These are phyloP conservation scores for Calonectria pseudoturangicola DNA, from an alignment of 2,329 filamentous ascomycete species.

Conservation along the genomic window DNA sequence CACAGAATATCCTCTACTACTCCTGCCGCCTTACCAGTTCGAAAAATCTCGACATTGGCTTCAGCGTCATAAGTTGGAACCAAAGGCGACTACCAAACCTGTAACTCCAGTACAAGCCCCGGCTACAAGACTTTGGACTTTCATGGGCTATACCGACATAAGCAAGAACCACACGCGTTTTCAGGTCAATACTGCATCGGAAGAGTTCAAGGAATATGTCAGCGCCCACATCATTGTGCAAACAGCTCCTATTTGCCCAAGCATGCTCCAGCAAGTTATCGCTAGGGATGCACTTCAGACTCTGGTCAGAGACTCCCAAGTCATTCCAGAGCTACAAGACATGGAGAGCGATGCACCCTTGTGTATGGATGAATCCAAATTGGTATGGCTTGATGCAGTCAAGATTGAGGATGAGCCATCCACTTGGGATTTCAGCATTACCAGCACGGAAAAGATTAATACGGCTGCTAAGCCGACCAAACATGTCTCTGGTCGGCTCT, in stretches of 20 bases:
- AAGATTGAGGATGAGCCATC: not conserved
- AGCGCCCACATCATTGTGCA: not conserved
- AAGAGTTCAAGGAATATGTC: conserved; percentile 1
- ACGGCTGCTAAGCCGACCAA: not conserved
- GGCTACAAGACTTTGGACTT: not conserved
- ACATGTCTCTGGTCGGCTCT: not conserved
- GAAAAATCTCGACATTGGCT: conserved; percentile 6
- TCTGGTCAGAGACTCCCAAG: not conserved
- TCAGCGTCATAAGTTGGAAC: not conserved
- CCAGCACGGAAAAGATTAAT: not conserved
- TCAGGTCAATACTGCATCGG: not conserved
- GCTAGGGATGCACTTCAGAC: not conserved
- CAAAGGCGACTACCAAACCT: not conserved
- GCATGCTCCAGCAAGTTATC: conserved; percentile 1
- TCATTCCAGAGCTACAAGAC: not conserved
- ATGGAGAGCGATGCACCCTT: not conserved
- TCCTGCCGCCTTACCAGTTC: not conserved
- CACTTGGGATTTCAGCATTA: not conserved
- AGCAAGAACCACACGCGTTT: not conserved
- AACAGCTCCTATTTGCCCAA: not conserved
- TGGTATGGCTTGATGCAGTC: not conserved
- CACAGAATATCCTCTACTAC: not conserved
- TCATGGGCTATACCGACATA: not conserved
- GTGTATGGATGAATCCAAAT: not conserved
- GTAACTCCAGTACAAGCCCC: not conserved